Percentiles rank a stretch among this genome's conserved stretches.
phyloP scores from a whole-genome alignment of 768 basidiomycete species.

The Trametes villosa region DNA sequence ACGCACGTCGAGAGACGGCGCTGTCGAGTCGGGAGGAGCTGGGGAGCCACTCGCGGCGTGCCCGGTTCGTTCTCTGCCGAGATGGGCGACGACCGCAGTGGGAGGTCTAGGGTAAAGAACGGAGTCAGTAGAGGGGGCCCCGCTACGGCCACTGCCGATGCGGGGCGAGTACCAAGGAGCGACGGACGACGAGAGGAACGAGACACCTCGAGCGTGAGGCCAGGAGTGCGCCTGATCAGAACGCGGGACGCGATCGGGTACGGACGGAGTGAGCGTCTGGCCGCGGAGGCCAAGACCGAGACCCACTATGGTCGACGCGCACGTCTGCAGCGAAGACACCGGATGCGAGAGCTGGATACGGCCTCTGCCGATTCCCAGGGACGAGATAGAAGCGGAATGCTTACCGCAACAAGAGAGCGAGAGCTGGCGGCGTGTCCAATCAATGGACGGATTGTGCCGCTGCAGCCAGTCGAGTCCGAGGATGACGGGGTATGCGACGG shows the following conservation, averaged over 20 bases:
- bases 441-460: constrained; percentile 40
- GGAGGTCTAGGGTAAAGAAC: neutral
- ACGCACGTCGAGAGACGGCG: neutral
- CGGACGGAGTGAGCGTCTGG: neutral
- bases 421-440: constrained; percentile 38
- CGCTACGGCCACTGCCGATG: neutral
- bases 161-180: neutral
- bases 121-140: neutral
- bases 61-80: constrained; percentile 16
- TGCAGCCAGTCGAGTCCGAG: constrained; percentile 45
- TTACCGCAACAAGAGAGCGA: constrained; percentile 25
- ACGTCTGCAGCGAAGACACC: neutral
- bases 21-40: neutral
- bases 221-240: neutral
- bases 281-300: constrained; percentile 27
- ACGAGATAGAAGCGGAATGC: constrained; percentile 26
- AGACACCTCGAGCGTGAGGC: neutral
- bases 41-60: neutral
- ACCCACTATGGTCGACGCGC: constrained; percentile 30
- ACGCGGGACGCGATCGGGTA: neutral
- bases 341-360: constrained; percentile 17
- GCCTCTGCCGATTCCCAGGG: constrained; percentile 33
- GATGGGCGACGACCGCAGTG: constrained; percentile 29
- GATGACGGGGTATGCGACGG: constrained; percentile 40
- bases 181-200: neutral